phyloP scores from a whole-genome alignment of 2,329 filamentous ascomycete genomes.

The Geosmithia flava region DNA sequence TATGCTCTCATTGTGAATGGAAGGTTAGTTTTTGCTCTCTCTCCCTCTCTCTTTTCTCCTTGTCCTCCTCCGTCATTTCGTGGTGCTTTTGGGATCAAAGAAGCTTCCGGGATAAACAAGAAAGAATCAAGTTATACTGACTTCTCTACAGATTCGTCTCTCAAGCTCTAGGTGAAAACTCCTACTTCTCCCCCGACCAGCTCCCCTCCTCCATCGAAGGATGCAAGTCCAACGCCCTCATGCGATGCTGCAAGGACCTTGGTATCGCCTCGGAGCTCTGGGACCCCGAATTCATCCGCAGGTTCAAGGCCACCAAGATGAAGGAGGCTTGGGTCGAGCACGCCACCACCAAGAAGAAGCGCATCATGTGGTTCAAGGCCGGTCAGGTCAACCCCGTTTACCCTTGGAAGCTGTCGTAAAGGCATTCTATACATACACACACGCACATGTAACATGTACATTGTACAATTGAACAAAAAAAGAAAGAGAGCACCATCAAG shows the following conservation, averaged over 20 bases:
- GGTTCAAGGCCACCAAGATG: slow-evolving; percentile 63
- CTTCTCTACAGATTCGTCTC: slow-evolving; percentile 59
- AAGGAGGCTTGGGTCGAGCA: slow-evolving; percentile 89
- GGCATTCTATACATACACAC: not conserved
- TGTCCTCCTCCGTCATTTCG: not conserved
- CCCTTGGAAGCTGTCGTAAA: slow-evolving; percentile 33
- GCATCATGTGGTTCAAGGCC: slow-evolving; percentile 77
- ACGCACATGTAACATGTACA: not conserved
- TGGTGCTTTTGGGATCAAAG: too few relatives aligned
- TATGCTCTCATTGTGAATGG: slow-evolving; percentile 86
- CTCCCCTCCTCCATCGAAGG: slow-evolving; percentile 93
- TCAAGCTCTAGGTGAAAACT: slow-evolving; percentile 86
- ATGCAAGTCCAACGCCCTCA: slow-evolving; percentile 93
- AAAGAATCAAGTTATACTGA: too few relatives aligned
- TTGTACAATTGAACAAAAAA: not conserved
- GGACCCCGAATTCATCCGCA: slow-evolving; percentile 84
- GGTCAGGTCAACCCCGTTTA: slow-evolving; percentile 57
- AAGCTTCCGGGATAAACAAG: too few relatives aligned
- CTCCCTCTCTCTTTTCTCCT: not conserved
- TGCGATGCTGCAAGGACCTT: slow-evolving; percentile 97
- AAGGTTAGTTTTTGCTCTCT: slow-evolving; percentile 42
- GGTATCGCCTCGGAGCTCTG: slow-evolving; percentile 91
- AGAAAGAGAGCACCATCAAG: too few relatives aligned
- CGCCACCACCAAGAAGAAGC: slow-evolving; percentile 72
- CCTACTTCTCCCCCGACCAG: slow-evolving; percentile 80